These are phyloP conservation scores for Geopyxis carbonaria DNA, from an alignment of 495 filamentous ascomycete species.

Conservation along the genomic window DNA sequence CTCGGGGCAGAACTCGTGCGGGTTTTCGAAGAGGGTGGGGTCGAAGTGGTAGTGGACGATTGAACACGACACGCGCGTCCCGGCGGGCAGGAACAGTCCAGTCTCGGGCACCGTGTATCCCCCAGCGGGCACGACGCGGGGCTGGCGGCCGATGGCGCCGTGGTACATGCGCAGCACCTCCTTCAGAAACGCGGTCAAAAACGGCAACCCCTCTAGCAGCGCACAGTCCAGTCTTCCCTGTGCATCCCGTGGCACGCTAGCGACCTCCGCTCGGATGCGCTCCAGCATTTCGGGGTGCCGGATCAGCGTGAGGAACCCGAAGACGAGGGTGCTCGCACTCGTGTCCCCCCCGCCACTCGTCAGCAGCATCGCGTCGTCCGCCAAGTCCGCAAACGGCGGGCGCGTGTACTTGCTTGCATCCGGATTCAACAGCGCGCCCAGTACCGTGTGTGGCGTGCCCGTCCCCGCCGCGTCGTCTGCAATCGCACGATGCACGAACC, in stretches of 20 bases:
- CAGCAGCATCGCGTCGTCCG: slow-evolving; percentile 9
- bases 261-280: background rate
- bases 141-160: slow-evolving; percentile 1
- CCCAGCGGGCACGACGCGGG: slow-evolving; percentile 9
- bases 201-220: background rate
- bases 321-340: background rate
- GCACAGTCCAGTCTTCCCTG: background rate
- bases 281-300: background rate
- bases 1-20: background rate
- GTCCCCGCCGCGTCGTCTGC: too few species aligned
- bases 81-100: slow-evolving; percentile 6
- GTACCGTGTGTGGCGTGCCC: too few species aligned
- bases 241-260: background rate
- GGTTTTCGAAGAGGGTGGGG: background rate
- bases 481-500: too few species aligned
- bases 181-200: slow-evolving; percentile 1
- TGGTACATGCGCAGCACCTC: background rate
- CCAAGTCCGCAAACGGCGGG: background rate
- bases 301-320: background rate
- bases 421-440: background rate
- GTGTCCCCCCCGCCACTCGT: slow-evolving; percentile 9
- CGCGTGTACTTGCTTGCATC: background rate
- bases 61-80: background rate
- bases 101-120: background rate
- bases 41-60: background rate